Conservation (phyloP, 805 yeast species). For the Brettanomyces custersianus region DNA sequence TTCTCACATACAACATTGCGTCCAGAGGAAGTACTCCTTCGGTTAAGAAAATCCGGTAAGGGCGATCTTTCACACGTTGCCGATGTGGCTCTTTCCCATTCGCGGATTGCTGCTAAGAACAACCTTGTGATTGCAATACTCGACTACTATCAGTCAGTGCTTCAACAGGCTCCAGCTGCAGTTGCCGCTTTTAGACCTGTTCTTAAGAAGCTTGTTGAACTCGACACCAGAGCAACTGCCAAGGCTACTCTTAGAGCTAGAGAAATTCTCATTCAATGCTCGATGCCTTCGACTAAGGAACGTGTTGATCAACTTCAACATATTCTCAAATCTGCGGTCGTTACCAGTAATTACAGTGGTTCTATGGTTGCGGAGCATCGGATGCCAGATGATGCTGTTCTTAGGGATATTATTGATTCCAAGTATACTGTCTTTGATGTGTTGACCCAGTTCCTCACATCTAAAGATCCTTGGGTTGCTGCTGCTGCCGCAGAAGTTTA, state of each 20-base stretch:
- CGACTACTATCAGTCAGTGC: slow-evolving; percentile 69
- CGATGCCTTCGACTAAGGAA: slow-evolving; percentile 92
- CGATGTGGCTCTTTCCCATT: slow-evolving; percentile 71
- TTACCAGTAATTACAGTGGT: slow-evolving; percentile 84
- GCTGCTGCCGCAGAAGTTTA: slow-evolving; percentile 97
- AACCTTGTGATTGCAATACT: slow-evolving; percentile 80
- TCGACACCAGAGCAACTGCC: slow-evolving; percentile 84
- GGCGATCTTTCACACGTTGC: slow-evolving; percentile 69
- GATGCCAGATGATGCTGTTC: slow-evolving; percentile 69
- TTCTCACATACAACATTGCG: slow-evolving; percentile 65
- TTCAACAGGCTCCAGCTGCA: slow-evolving; percentile 63
- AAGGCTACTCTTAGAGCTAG: slow-evolving; percentile 93
- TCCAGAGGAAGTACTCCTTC: slow-evolving; percentile 84
- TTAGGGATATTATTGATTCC: slow-evolving; percentile 91
- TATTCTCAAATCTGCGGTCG: slow-evolving; percentile 84
- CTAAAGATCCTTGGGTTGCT: slow-evolving; percentile 78
- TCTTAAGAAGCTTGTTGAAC: slow-evolving; percentile 72
- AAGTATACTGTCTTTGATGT: slow-evolving; percentile 96
- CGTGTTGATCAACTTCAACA: slow-evolving; percentile 97
- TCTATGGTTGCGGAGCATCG: slow-evolving; percentile 61
- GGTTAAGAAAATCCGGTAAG: slow-evolving; percentile 80
- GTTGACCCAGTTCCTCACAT: slow-evolving; percentile 79
- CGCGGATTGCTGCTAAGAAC: slow-evolving; percentile 89
- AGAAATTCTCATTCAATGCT: slow-evolving; percentile 92
- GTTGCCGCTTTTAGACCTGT: slow-evolving; percentile 60